A percentile compares a stretch with the other conserved stretches of the same genome.
Conservation (phyloP, 1,139 yeast genomes). For the Kurtzmaniella quercitrusa region DNA sequence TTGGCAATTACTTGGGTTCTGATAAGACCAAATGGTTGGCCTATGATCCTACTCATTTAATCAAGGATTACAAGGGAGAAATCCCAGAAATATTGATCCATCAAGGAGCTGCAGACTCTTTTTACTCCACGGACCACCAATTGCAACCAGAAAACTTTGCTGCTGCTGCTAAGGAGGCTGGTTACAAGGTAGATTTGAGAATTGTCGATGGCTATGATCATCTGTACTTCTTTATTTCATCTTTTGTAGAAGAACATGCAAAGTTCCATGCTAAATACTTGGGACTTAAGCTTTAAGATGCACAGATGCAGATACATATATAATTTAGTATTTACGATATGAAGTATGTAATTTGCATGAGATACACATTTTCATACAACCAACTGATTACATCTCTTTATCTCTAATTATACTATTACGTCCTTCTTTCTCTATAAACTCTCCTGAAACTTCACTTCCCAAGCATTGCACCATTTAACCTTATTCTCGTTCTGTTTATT, state of each 20-base stretch:
- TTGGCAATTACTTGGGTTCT: constrained; percentile 69
- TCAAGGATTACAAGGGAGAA: constrained; percentile 48
- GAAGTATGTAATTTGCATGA: too few species aligned
- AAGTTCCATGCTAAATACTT: constrained; percentile 80
- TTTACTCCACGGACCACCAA: constrained; percentile 58
- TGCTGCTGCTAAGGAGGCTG: constrained; percentile 56
- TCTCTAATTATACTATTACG: background rate
- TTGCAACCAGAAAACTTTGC: constrained; percentile 73
- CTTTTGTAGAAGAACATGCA: constrained; percentile 82
- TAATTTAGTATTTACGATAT: too few species aligned
- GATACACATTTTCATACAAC: too few species aligned
- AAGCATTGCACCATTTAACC: constrained; percentile 48
- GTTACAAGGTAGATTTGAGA: constrained; percentile 56
- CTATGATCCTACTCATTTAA: constrained; percentile 78
- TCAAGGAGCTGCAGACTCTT: constrained; percentile 74
- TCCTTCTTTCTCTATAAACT: constrained; percentile 8
- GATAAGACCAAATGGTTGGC: constrained; percentile 58
- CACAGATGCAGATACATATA: too few species aligned
- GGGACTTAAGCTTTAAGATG: constrained; percentile 33
- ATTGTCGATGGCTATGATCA: constrained; percentile 87
- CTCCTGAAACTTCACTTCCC: constrained; percentile 38
- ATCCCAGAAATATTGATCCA: constrained; percentile 71
- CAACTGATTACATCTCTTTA: background rate
- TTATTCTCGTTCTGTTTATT: constrained; percentile 39
- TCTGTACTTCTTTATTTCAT: constrained; percentile 78